Percentiles rank a stretch among this genome's conserved stretches.
Evolutionary conservation across 1,284 basidiomycete genomes (phyloP).

Genomic region (Ceratobasidium sp.): DNA sequence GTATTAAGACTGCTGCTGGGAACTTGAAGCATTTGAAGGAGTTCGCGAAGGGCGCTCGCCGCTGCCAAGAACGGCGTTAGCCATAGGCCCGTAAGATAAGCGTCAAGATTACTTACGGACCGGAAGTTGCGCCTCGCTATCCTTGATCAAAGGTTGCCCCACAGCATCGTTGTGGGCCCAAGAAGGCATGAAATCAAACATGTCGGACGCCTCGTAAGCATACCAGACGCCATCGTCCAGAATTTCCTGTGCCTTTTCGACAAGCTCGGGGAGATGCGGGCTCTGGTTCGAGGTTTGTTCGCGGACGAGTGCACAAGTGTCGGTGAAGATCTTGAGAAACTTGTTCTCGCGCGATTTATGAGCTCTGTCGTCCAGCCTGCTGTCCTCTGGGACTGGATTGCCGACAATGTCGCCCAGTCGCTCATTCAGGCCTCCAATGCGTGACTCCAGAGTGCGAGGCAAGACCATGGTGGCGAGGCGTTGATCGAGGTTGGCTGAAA

Average conservation of each 20-base stretch:
- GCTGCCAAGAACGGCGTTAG: too few species aligned
- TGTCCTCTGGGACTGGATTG: not conserved
- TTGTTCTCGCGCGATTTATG: not conserved
- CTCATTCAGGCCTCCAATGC: not conserved
- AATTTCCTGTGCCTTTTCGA: not conserved
- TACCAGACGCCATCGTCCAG: constrained; percentile 4
- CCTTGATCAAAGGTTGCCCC: constrained; percentile 17
- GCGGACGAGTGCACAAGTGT: constrained; percentile 25
- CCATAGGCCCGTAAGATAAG: too few species aligned
- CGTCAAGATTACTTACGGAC: too few species aligned
- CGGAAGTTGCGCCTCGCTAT: not conserved
- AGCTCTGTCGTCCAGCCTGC: not conserved
- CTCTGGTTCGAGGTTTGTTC: not conserved
- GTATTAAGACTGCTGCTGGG: too few species aligned
- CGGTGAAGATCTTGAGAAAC: constrained; percentile 12
- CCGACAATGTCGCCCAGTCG: not conserved
- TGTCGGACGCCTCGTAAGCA: not conserved
- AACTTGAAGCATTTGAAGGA: too few species aligned
- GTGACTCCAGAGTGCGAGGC: not conserved
- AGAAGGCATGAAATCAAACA: constrained; percentile 39
- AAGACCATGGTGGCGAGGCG: not conserved
- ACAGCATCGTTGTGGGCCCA: constrained; percentile 24
- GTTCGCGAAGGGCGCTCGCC: too few species aligned
- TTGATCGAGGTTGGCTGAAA: not conserved
- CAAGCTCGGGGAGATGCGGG: constrained; percentile 9